Conservation (phyloP, 2,329 filamentous ascomycete genomes). For the Microcyclosporella mali region DNA sequence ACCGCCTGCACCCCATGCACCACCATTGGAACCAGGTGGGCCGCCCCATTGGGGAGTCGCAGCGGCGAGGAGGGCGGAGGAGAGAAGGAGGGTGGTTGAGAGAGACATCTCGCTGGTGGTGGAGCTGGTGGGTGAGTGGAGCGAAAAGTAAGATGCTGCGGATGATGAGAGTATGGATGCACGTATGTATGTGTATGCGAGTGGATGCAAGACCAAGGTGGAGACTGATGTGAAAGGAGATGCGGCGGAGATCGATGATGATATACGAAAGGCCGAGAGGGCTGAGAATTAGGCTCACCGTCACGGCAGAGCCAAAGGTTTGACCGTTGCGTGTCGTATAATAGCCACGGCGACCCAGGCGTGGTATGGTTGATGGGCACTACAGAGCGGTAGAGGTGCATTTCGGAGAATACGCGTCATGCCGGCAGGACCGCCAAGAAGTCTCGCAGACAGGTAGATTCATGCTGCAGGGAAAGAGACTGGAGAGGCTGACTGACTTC, state of each 20-base stretch:
- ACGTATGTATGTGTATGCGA: background rate
- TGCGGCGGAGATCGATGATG: background rate
- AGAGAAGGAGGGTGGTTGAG: slow-evolving; percentile 12
- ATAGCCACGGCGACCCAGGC: background rate
- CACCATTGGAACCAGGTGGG: slow-evolving; percentile 6
- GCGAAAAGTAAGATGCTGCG: background rate
- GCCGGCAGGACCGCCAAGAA: slow-evolving; percentile 6
- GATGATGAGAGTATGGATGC: background rate
- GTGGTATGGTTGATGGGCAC: background rate
- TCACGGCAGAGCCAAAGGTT: background rate
- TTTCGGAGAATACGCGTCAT: slow-evolving; percentile 22
- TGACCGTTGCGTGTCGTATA: background rate
- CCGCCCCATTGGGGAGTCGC: slow-evolving; percentile 11
- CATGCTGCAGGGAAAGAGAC: no score
- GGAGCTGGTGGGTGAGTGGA: background rate
- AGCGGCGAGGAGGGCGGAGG: slow-evolving; percentile 11
- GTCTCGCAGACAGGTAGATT: no score
- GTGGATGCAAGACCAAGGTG: background rate
- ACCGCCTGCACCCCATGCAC: slow-evolving; percentile 5
- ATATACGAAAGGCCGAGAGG: background rate
- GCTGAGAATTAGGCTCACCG: background rate
- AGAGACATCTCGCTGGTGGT: slow-evolving; percentile 4
- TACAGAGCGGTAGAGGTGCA: background rate
- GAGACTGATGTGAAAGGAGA: no score
- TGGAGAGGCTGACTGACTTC: no score